Evolutionary conservation across 176 grass and related monocot species (phyloP).

Genomic region (Phragmites australis): DNA sequence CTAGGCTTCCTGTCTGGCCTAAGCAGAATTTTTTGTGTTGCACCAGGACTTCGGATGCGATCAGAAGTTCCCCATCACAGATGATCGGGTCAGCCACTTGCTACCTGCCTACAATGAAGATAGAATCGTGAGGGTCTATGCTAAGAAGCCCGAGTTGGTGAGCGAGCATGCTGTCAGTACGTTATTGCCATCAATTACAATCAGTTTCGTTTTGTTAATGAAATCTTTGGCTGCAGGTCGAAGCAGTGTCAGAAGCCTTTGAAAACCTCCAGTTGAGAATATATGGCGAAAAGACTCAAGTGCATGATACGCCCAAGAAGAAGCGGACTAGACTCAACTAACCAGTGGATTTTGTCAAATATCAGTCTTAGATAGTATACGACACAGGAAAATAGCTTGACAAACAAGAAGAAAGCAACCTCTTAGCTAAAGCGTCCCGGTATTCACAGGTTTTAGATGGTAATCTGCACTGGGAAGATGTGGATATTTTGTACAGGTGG

Average conservation of each 20-base stretch:
- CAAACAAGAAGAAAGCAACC: not conserved
- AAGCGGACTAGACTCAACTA: slow-evolving; percentile 47
- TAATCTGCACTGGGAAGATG: slow-evolving; percentile 4
- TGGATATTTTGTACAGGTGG: slow-evolving; percentile 34
- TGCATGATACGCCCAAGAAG: slow-evolving; percentile 86
- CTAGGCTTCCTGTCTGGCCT: not conserved
- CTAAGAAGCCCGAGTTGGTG: slow-evolving; percentile 82
- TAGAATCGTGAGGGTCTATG: slow-evolving; percentile 83
- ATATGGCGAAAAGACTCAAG: slow-evolving; percentile 84
- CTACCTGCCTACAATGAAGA: slow-evolving; percentile 69
- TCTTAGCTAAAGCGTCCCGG: not conserved
- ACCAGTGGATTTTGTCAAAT: not conserved
- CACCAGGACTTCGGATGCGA: slow-evolving; percentile 63
- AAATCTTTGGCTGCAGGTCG: slow-evolving; percentile 51
- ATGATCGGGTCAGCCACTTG: slow-evolving; percentile 84
- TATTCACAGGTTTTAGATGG: slow-evolving; percentile 16
- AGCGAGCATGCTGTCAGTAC: slow-evolving; percentile 17
- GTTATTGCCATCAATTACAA: not conserved
- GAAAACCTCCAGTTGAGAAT: slow-evolving; percentile 82
- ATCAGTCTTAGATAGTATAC: slow-evolving; percentile 30
- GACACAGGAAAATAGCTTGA: slow-evolving; percentile 9
- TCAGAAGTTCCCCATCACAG: slow-evolving; percentile 79
- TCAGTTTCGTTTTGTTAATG: not conserved
- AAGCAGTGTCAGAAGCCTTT: slow-evolving; percentile 78
- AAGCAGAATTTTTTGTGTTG: slow-evolving; percentile 1